Percentiles rank a stretch among this genome's conserved stretches.
These are phyloP conservation scores for Pinus tabuliformis DNA, from an alignment of 75 land plant species.

Conservation along the genomic window DNA sequence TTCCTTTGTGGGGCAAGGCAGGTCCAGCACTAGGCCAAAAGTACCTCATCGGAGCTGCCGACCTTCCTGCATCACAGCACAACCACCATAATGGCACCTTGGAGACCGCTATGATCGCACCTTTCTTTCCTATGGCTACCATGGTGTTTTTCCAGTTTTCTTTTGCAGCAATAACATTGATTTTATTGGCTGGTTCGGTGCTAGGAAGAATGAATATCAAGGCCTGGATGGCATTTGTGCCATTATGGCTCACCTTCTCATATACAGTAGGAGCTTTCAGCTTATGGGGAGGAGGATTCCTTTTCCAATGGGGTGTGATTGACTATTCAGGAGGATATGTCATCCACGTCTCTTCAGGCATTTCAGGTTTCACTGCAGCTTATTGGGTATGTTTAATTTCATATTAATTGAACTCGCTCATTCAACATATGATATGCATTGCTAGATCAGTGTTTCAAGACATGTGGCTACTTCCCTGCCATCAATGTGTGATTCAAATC, in stretches of 20 bases:
- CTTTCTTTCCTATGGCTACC: constrained; percentile 29
- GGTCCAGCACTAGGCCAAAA: constrained; percentile 32
- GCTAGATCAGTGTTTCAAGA: too few species aligned
- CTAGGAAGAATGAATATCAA: constrained; percentile 61
- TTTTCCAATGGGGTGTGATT: constrained; percentile 36
- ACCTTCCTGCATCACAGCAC: constrained; percentile 17
- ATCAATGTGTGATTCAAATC: too few species aligned
- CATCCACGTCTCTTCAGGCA: constrained; percentile 26
- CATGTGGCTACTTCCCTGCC: too few species aligned
- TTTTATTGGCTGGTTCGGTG: constrained; percentile 57
- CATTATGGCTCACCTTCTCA: constrained; percentile 49
- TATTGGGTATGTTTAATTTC: constrained; percentile 7
- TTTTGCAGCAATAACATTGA: constrained; percentile 61
- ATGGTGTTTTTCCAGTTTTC: constrained; percentile 47
- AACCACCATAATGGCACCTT: constrained; percentile 15
- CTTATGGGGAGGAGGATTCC: constrained; percentile 40
- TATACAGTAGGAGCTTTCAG: constrained; percentile 38
- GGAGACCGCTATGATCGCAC: constrained; percentile 16
- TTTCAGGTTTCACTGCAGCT: constrained; percentile 12
- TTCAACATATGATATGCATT: too few species aligned
- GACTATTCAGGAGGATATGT: constrained; percentile 38
- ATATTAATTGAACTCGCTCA: too few species aligned
- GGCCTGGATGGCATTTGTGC: constrained; percentile 76
- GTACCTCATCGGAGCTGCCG: constrained; percentile 26
- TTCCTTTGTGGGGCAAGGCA: constrained; percentile 65